Evolutionary conservation across 2,329 filamentous ascomycete genomes (phyloP), one percentile per base, ranked within the genome.

Genomic region (Fusarium sp.): DNA sequence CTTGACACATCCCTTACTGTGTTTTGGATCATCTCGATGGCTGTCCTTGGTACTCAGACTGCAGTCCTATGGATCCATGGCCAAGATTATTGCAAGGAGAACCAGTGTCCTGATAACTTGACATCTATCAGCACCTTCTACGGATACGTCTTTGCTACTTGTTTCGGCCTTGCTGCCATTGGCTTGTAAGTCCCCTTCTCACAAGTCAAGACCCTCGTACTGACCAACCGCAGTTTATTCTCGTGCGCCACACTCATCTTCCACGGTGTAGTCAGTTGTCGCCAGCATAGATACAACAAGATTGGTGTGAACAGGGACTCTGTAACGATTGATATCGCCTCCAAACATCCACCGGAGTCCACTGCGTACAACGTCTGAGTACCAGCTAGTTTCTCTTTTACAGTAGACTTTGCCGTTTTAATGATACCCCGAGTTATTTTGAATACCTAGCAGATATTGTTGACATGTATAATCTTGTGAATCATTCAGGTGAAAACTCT

Each of bases 1-100:
- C 76, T 88, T 37, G 85, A 88, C 65, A 79, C 84, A 20, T 79
- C 84, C 57, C 80, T 84, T 30, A 72, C 84, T 53, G 61, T 88
- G 56, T 83, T 88, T 74, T 88, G 85, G 86, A 76, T 85, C 35
- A 68, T 77, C 51, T 78, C 80, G 2, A 82, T 84, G 40, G 80
- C 78, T 14, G 67, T 82, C 17, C 72, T 82, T 11, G 82, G 82
- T 9, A 48, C 68, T 20, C 69, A 79, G 41, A 76, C 80, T 13
- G 76, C 77, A 3, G 46, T 71, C 5, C 56, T 68, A 13, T 73
- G 75, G 55, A 49, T 50, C 14, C 58, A 68, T 10, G 23, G 50
- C n/a, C 44, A 57, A 6, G 61, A 63, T n/a, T 73, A 74, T 71
- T 66, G 68, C 10, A 67, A 72, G 40, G 64, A 56, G 37, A 69